Evolutionary conservation across 2,329 filamentous ascomycete species (phyloP).

Genomic region (Ophiostoma triangulosporum): DNA sequence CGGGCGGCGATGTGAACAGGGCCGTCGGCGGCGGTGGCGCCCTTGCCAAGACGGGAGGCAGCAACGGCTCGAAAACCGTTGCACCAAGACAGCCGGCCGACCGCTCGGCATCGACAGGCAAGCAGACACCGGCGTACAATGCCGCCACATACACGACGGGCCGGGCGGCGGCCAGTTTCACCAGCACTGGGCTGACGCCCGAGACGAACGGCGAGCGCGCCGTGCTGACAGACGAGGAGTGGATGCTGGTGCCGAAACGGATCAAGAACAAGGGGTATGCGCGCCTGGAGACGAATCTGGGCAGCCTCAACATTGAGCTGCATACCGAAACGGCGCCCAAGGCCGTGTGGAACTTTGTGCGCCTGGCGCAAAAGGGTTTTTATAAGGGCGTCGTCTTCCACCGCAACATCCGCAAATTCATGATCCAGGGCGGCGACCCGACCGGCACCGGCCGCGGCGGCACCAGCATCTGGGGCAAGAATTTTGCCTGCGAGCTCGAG

Average conservation of each 20-base stretch:
- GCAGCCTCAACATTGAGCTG: conserved; percentile 76
- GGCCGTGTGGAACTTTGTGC: conserved; percentile 94
- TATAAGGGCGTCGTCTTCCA: conserved; percentile 79
- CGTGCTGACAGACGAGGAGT: conserved; percentile 83
- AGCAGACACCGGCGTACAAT: conserved; percentile 50
- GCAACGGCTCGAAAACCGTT: conserved; percentile 25
- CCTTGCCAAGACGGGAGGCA: conserved; percentile 12
- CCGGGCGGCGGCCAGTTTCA: conserved; percentile 83
- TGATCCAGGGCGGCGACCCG: conserved; percentile 95
- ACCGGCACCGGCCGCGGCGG: conserved; percentile 88
- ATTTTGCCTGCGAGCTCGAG: conserved; percentile 88
- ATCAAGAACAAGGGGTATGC: conserved; percentile 88
- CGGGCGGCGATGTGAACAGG: conserved; percentile 45
- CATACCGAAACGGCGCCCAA: conserved; percentile 83
- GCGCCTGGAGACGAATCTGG: conserved; percentile 73
- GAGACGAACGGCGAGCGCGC: conserved; percentile 82
- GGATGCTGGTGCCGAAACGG: conserved; percentile 81
- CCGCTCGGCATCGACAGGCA: not conserved
- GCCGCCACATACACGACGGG: conserved; percentile 85
- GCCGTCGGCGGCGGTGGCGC: conserved; percentile 18
- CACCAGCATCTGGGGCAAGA: conserved; percentile 81
- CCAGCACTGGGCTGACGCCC: conserved; percentile 83
- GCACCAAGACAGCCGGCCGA: conserved; percentile 31
- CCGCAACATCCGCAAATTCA: conserved; percentile 88
- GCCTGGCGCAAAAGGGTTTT: conserved; percentile 77